Percentiles rank a stretch among this genome's conserved stretches.
These are phyloP conservation scores for Peltaster fructicola DNA, from an alignment of 2,329 filamentous ascomycete species.

Conservation along the genomic window DNA sequence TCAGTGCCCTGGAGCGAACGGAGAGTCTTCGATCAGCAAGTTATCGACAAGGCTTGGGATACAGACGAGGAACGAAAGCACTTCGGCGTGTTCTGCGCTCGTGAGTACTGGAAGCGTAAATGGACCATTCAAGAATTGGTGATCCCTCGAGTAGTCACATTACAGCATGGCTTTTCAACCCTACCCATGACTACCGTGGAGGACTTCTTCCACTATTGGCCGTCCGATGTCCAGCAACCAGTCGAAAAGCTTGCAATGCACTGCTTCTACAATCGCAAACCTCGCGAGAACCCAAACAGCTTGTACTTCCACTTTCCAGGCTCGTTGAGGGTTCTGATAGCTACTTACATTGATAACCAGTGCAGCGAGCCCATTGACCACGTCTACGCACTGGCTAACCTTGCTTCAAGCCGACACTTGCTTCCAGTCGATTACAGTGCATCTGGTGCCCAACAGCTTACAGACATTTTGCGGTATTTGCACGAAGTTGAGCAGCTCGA, in stretches of 20 bases:
- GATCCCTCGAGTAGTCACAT: no score
- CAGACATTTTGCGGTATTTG: neutral
- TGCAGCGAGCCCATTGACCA: neutral
- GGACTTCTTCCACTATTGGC: neutral
- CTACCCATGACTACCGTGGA: neutral
- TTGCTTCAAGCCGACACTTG: neutral
- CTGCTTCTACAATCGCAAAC: neutral
- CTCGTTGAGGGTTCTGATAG: no score
- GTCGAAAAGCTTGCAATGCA: constrained; percentile 1
- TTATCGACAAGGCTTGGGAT: neutral
- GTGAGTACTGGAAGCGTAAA: no score
- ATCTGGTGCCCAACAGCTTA: neutral
- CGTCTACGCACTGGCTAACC: neutral
- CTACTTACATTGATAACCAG: neutral
- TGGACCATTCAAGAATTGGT: no score
- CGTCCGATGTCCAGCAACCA: neutral
- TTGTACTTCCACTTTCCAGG: no score
- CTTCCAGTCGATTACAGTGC: neutral
- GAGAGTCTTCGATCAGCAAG: neutral
- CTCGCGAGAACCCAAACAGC: neutral
- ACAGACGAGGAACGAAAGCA: no score
- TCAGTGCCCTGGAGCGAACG: neutral
- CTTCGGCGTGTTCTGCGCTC: no score
- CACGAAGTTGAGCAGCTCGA: neutral
- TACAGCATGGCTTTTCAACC: no score